phyloP scores from a whole-genome alignment of 108 stramenopile genomes.

The Halocafeteria seosinensis region DNA sequence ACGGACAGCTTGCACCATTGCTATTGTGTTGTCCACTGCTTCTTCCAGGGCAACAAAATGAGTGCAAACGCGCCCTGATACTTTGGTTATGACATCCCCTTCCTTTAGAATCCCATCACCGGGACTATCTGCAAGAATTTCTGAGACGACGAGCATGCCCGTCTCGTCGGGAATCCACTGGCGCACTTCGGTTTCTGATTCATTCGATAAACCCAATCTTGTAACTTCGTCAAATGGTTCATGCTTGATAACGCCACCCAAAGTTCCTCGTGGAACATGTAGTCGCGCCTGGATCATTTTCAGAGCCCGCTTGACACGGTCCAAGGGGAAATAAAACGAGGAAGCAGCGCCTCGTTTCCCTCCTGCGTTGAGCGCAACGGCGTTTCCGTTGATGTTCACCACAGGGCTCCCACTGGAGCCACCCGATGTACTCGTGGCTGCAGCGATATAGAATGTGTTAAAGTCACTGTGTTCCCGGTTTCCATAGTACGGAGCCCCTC shows the following conservation, averaged over 20 bases:
- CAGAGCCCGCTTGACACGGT: slow-evolving; percentile 19
- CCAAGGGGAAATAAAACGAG: slow-evolving; percentile 27
- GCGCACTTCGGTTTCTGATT: not conserved
- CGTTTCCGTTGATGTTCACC: slow-evolving; percentile 16
- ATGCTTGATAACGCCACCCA: slow-evolving; percentile 21
- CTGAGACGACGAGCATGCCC: slow-evolving; percentile 24
- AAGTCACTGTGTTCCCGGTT: slow-evolving; percentile 19
- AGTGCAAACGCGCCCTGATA: not conserved
- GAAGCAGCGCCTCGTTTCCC: slow-evolving; percentile 13
- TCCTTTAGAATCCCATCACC: not conserved
- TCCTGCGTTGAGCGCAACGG: slow-evolving; percentile 34
- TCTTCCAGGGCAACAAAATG: slow-evolving; percentile 8
- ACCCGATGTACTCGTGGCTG: slow-evolving; percentile 21
- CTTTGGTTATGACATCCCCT: slow-evolving; percentile 6
- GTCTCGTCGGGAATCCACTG: slow-evolving; percentile 16
- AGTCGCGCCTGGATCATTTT: not conserved
- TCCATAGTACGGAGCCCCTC: slow-evolving; percentile 23
- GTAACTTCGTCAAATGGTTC: slow-evolving; percentile 27
- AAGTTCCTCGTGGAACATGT: slow-evolving; percentile 21
- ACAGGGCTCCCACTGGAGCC: slow-evolving; percentile 29
- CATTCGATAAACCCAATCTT: slow-evolving; percentile 14
- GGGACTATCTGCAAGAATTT: slow-evolving; percentile 1
- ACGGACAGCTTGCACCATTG: no score
- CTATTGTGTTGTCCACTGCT: not conserved
- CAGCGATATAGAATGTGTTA: slow-evolving; percentile 24